A percentile compares a stretch with the other conserved stretches of the same genome.
Evolutionary conservation across 805 yeast genomes (phyloP).

Genomic region (Metschnikowia proteae): DNA sequence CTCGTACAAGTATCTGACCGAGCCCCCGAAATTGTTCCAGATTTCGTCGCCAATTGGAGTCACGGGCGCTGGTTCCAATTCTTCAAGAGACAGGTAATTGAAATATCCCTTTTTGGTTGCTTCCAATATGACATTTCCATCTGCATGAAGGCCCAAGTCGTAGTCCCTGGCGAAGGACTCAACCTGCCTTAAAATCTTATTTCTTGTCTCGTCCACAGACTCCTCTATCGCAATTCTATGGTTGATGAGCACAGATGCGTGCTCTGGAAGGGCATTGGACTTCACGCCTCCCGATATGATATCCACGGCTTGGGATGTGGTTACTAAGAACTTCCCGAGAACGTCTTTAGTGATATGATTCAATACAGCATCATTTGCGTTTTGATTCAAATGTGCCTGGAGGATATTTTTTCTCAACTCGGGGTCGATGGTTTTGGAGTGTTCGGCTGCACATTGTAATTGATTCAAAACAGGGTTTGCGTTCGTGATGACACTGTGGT

Average conservation of each 20-base stretch:
- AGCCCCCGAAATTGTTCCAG: slow-evolving; percentile 58
- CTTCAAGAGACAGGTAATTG: slow-evolving; percentile 23
- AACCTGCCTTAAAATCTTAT: slow-evolving; percentile 31
- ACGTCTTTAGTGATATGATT: slow-evolving; percentile 27
- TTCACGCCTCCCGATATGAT: slow-evolving; percentile 48
- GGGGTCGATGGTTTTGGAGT: slow-evolving; percentile 32
- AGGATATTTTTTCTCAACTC: slow-evolving; percentile 35
- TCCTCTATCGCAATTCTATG: slow-evolving; percentile 45
- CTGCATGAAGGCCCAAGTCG: slow-evolving; percentile 33
- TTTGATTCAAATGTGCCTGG: slow-evolving; percentile 31
- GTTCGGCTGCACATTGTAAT: slow-evolving; percentile 46
- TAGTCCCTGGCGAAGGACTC: slow-evolving; percentile 32
- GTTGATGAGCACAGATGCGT: slow-evolving; percentile 41
- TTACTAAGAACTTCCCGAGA: slow-evolving; percentile 34
- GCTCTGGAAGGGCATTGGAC: slow-evolving; percentile 49
- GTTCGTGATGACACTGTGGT: slow-evolving; percentile 36
- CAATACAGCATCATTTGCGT: slow-evolving; percentile 37
- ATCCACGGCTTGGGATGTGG: slow-evolving; percentile 49
- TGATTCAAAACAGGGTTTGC: slow-evolving; percentile 43
- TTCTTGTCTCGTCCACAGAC: slow-evolving; percentile 21
- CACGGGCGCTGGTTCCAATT: slow-evolving; percentile 44
- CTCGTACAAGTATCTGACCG: slow-evolving; percentile 59
- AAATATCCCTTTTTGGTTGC: slow-evolving; percentile 26
- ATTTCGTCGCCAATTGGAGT: slow-evolving; percentile 40
- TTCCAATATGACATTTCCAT: slow-evolving; percentile 23